Conservation (phyloP, 2,329 filamentous ascomycete species). For the Hawksworthiomyces lignivorus region DNA sequence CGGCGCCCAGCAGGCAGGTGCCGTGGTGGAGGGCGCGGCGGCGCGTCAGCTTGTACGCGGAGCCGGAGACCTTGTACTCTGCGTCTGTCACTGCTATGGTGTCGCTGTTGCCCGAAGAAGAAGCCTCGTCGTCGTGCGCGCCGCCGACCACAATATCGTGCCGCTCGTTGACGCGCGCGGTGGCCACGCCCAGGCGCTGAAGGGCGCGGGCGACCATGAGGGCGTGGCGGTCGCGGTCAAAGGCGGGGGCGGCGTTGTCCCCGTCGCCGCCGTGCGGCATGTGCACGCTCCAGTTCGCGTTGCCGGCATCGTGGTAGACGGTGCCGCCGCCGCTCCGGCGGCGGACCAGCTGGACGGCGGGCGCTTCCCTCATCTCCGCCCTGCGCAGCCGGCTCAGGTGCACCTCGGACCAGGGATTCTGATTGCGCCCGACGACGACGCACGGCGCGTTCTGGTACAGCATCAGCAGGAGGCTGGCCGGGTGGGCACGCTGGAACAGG, state of each 20-base stretch:
- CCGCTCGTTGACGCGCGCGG: constrained; percentile 72
- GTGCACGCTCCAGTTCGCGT: constrained; percentile 92
- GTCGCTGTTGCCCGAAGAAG: neutral
- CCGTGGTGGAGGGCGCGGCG: constrained; percentile 79
- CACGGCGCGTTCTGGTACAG: constrained; percentile 84
- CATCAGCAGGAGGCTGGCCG: constrained; percentile 70
- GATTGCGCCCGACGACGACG: constrained; percentile 88
- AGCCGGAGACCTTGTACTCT: constrained; percentile 72
- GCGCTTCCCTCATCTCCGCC: too few species aligned
- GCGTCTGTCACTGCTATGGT: too few species aligned
- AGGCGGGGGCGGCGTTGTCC: too few species aligned
- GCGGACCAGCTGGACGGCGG: constrained; percentile 60
- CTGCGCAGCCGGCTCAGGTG: constrained; percentile 56
- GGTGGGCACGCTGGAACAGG: constrained; percentile 66
- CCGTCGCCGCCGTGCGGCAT: constrained; percentile 60
- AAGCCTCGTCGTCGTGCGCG: constrained; percentile 9
- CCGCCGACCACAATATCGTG: constrained; percentile 82
- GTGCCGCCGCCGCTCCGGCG: constrained; percentile 83
- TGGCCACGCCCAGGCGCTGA: constrained; percentile 53
- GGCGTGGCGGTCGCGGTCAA: constrained; percentile 81
- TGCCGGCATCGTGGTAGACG: constrained; percentile 89
- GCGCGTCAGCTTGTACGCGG: constrained; percentile 86
- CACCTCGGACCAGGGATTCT: constrained; percentile 94
- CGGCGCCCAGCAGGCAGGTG: constrained; percentile 75
- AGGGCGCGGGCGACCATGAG: constrained; percentile 89